These are phyloP conservation scores for Aspergillus olivimuriae DNA, from an alignment of 495 filamentous ascomycete genomes.

Conservation along the genomic window DNA sequence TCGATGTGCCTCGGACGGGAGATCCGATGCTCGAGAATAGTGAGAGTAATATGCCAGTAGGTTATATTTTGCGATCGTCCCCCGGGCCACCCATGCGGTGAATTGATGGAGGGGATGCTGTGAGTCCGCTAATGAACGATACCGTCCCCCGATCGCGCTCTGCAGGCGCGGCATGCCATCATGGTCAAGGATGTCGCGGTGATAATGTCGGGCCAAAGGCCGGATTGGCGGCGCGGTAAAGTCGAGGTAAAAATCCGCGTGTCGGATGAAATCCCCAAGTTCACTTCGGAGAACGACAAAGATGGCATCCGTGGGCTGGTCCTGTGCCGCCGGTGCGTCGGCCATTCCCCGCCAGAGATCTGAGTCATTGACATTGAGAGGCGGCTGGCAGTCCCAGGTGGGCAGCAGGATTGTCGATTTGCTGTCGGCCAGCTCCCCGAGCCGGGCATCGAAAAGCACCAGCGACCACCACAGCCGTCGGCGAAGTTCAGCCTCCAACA, in stretches of 20 bases:
- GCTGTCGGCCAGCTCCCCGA: conserved; percentile 37
- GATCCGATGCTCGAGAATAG: conserved; percentile 13
- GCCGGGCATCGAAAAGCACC: conserved; percentile 44
- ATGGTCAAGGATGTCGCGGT: conserved; percentile 16
- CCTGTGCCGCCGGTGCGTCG: conserved; percentile 24
- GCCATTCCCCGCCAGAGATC: conserved; percentile 49
- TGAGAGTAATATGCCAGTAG: conserved; percentile 42
- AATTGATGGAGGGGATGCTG: conserved; percentile 49
- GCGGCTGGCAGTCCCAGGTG: conserved; percentile 49
- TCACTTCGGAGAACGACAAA: conserved; percentile 46
- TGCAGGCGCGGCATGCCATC: conserved; percentile 32
- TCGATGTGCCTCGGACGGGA: conserved; percentile 24
- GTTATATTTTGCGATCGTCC: conserved; percentile 35
- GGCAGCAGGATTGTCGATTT: conserved; percentile 35
- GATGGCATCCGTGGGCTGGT: conserved; percentile 41
- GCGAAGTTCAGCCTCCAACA: conserved; percentile 55
- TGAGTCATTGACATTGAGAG: conserved; percentile 51
- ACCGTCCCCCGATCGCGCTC: conserved; percentile 38
- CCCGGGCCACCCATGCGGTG: conserved; percentile 45
- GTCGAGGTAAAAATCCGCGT: conserved; percentile 41
- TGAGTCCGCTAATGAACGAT: too few relatives aligned
- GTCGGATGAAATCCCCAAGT: conserved; percentile 42
- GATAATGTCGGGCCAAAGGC: too few relatives aligned
- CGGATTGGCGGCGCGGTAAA: too few relatives aligned
- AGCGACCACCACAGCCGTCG: conserved; percentile 57